Conservation (phyloP, 2,329 filamentous ascomycete genomes). For the Ceratocystis colombiana region DNA sequence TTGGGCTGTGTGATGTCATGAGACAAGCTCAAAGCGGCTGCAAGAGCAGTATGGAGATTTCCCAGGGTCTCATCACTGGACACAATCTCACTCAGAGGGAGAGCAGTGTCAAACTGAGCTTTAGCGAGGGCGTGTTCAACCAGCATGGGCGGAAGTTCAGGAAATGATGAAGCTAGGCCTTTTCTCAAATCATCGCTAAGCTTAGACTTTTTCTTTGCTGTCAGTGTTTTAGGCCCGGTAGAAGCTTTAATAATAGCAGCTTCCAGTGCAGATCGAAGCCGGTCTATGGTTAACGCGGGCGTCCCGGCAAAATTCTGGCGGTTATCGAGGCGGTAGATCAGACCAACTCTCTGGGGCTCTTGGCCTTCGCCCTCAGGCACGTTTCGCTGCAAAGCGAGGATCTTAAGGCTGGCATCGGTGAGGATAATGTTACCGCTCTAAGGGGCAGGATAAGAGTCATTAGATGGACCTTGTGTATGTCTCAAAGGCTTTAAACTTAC, state of each 20-base stretch:
- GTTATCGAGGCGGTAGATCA: conserved; percentile 68
- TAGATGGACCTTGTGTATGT: not conserved
- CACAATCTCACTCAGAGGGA: conserved; percentile 59
- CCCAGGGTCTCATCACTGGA: conserved; percentile 54
- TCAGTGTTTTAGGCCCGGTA: conserved; percentile 33
- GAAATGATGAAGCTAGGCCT: conserved; percentile 71
- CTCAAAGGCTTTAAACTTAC: conserved; percentile 29
- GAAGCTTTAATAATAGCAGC: conserved; percentile 50
- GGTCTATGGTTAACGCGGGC: conserved; percentile 62
- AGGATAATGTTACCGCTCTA: conserved; percentile 82
- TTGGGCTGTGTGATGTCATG: conserved; percentile 56
- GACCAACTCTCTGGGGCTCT: conserved; percentile 66
- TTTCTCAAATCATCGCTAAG: conserved; percentile 65
- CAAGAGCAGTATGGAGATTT: conserved; percentile 56
- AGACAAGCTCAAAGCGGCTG: conserved; percentile 60
- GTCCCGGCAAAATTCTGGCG: conserved; percentile 74
- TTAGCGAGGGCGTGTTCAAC: conserved; percentile 74
- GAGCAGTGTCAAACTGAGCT: conserved; percentile 57
- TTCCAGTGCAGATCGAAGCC: conserved; percentile 59
- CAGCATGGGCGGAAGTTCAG: conserved; percentile 77
- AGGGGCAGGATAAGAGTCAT: not conserved
- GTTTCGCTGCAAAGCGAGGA: conserved; percentile 68
- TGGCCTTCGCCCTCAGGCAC: conserved; percentile 75
- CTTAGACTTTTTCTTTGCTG: conserved; percentile 54
- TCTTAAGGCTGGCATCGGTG: conserved; percentile 73